Conservation (phyloP, 2,329 filamentous ascomycete genomes). For the Trichoderma sp. region DNA sequence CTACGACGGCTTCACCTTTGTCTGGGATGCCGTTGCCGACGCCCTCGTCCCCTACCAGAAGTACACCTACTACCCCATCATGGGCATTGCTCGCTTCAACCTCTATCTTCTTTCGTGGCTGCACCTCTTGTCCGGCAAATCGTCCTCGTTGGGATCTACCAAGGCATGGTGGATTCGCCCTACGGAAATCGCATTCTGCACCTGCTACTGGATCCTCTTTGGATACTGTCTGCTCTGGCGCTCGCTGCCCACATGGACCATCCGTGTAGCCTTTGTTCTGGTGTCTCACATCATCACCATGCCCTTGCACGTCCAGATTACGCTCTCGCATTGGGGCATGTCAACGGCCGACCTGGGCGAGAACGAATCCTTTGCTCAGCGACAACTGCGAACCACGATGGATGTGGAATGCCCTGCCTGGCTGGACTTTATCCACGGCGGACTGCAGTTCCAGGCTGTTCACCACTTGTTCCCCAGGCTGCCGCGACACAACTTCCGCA, state of each 20-base stretch:
- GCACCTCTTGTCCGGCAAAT: constrained; percentile 62
- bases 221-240: constrained; percentile 73
- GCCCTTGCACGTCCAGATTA: constrained; percentile 86
- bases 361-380: constrained; percentile 84
- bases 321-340: constrained; percentile 91
- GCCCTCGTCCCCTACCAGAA: constrained; percentile 73
- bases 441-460: constrained; percentile 85
- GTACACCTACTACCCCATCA: constrained; percentile 80
- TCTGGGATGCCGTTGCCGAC: constrained; percentile 74
- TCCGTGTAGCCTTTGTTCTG: constrained; percentile 73
- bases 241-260: constrained; percentile 46
- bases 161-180: constrained; percentile 65
- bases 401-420: constrained; percentile 85
- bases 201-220: constrained; percentile 85
- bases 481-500: constrained; percentile 80
- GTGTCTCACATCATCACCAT: constrained; percentile 80
- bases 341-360: constrained; percentile 83
- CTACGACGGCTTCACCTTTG: constrained; percentile 76
- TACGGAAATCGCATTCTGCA: constrained; percentile 42
- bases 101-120: constrained; percentile 80
- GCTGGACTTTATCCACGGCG: constrained; percentile 88
- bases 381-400: constrained; percentile 92
- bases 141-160: constrained; percentile 67
- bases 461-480: constrained; percentile 85
- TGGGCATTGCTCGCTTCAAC: constrained; percentile 83